Base-by-base conservation (phyloP, 768 basidiomycete genomes). In the Tulasnella calospora region DNA sequence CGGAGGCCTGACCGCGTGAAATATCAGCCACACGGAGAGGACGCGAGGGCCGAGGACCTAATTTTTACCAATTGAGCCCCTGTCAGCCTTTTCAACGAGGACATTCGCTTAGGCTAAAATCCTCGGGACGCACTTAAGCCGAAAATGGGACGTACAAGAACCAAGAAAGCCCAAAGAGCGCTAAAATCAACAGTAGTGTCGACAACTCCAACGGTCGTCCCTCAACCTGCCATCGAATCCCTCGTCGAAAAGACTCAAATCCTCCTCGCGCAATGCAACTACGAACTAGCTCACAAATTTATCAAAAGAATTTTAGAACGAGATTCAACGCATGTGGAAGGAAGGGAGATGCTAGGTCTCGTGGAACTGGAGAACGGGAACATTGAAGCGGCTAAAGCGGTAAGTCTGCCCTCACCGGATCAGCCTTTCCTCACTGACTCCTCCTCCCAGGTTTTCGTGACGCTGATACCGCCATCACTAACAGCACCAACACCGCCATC, bases 261-360 rank as follows among this genome's bases (percentile, higher is more conserved):
- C n/a, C 86, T 96, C 76, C 89, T 96, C 81, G 87, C 91, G 33
- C 92, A 95, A 85, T 94, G 92, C 82, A 91, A 96, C 84, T 95
- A 93, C 83, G 89, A 92, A 73, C 89, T 96, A 71, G 94, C 95
- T 2, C 36, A 69, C 19, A 89, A 88, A 74, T 96, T 96, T 83
- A 86, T 90, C 51, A 85, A 87, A 69, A 89, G 95, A 67, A 88
- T 92, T 23, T 84, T 95, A 40, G 88, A 92, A 80, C 85, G 89
- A 73, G 89, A 92, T 77, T 87, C 90, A 13, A 84, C 85, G 40
- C 89, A 93, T 85, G 86, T 86, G 0, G 89, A 91, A 79, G 94
- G 91, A 0, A 90, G 87, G 81, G 95, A 96, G 84, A 90, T 96
- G 84, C 86, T 94, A 10, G 95, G 94, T 0, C 89, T 96, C 0